Conservation (phyloP, 2,329 filamentous ascomycete species). For the Neonectria faginata region DNA sequence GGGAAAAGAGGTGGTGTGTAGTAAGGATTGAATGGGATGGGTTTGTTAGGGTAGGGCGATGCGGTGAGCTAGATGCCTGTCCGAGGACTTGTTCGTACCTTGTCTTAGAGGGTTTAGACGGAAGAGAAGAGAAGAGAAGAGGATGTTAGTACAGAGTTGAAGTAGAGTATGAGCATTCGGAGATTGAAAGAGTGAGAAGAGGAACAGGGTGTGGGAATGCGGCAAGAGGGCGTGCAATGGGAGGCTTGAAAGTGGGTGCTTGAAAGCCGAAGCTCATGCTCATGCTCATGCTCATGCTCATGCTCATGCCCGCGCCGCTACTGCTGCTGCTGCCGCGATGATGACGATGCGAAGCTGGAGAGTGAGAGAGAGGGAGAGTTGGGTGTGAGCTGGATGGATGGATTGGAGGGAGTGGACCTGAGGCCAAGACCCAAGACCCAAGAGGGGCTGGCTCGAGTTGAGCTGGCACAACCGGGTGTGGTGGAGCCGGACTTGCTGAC, state of each 20-base stretch:
- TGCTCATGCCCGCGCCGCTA: not conserved
- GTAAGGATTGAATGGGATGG: not conserved
- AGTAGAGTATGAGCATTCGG: not conserved
- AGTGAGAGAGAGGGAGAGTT: not conserved
- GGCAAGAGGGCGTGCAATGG: constrained; percentile 1
- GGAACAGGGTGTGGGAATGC: not conserved
- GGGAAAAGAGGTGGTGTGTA: not conserved
- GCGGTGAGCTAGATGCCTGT: constrained; percentile 17
- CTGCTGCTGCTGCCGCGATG: constrained; percentile 3
- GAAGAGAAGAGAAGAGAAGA: not conserved
- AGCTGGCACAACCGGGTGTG: not conserved
- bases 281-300: constrained; percentile 10
- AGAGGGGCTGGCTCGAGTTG: not conserved
- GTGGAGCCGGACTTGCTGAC: constrained; percentile 15
- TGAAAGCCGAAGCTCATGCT: constrained; percentile 9
- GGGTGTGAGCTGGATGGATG: too few relatives aligned
- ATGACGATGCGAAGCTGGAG: not conserved
- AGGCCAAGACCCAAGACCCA: not conserved
- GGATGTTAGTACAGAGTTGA: too few relatives aligned
- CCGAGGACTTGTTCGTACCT: not conserved
- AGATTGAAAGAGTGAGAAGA: not conserved
- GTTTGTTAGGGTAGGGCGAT: constrained; percentile 5
- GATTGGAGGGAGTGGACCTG: not conserved
- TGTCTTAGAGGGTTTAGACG: not conserved
- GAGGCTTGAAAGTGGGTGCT: constrained; percentile 10